phyloP scores from a whole-genome alignment of 495 filamentous ascomycete genomes.

The Neurospora sp. region DNA sequence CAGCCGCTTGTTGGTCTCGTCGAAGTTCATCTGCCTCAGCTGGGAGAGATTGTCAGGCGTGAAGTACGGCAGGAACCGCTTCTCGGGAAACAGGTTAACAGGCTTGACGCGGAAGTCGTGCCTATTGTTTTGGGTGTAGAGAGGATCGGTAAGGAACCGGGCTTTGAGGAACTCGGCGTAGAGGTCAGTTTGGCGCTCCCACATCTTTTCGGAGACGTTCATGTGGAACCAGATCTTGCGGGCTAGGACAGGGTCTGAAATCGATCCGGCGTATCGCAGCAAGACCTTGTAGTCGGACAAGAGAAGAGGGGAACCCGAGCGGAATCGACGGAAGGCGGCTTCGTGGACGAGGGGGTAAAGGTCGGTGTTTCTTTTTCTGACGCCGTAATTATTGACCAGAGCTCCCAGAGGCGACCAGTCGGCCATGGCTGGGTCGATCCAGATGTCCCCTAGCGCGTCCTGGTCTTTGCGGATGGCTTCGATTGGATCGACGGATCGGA shows the following conservation, averaged over 20 bases:
- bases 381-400: slow-evolving; percentile 22
- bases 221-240: slow-evolving; percentile 13
- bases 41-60: background rate
- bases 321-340: slow-evolving; percentile 13
- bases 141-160: slow-evolving; percentile 26
- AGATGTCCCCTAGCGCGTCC: slow-evolving; percentile 13
- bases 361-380: slow-evolving; percentile 15
- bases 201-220: background rate
- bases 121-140: slow-evolving; percentile 24
- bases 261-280: slow-evolving; percentile 26
- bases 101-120: slow-evolving; percentile 16
- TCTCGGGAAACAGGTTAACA: slow-evolving; percentile 17
- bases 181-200: slow-evolving; percentile 8
- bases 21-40: slow-evolving; percentile 10
- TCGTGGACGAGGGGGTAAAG: slow-evolving; percentile 13
- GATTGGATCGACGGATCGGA: slow-evolving; percentile 26
- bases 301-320: slow-evolving; percentile 11
- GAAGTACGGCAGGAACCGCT: background rate
- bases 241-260: slow-evolving; percentile 11
- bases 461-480: slow-evolving; percentile 8
- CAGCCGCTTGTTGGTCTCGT: background rate
- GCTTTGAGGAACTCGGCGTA: slow-evolving; percentile 24
- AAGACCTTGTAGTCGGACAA: slow-evolving; percentile 22
- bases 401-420: slow-evolving; percentile 12
- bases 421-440: slow-evolving; percentile 18